A percentile compares a stretch with the other conserved stretches of the same genome.
Evolutionary conservation across 1,139 yeast genomes (phyloP).

Genomic region (Saccharomyces hybrid): DNA sequence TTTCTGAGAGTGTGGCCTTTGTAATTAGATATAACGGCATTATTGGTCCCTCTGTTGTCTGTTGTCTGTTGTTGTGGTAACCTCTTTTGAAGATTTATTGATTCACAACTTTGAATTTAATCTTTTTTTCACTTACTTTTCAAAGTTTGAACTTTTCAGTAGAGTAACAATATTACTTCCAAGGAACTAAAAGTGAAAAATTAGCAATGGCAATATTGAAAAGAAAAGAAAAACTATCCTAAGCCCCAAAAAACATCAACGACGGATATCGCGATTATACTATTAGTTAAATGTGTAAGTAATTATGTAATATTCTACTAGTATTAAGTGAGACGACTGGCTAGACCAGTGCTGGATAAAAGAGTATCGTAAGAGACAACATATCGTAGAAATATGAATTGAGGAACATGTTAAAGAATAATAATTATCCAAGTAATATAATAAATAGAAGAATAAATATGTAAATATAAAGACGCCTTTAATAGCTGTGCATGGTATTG

Average conservation of each 20-base stretch:
- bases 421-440: not conserved
- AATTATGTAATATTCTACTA: not conserved
- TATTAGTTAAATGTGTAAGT: not conserved
- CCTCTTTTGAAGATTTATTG: not conserved
- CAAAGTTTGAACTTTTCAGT: not conserved
- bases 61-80: not conserved
- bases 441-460: not conserved
- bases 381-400: not conserved
- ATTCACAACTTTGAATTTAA: no score
- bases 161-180: not conserved
- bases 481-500: not conserved
- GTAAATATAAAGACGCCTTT: not conserved
- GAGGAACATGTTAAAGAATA: not conserved
- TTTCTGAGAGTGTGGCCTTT: constrained; percentile 27
- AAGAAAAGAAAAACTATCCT: not conserved
- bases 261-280: not conserved
- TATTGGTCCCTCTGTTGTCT: not conserved
- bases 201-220: not conserved
- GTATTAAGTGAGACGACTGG: not conserved
- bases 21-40: constrained; percentile 25
- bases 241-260: not conserved
- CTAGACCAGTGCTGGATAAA: not conserved
- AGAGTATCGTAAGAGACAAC: not conserved
- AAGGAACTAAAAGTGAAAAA: not conserved
- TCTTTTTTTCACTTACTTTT: not conserved